A percentile compares a stretch with the other conserved stretches of the same genome.
Conservation (phyloP, 768 basidiomycete genomes). For the Podaxis sp. region DNA sequence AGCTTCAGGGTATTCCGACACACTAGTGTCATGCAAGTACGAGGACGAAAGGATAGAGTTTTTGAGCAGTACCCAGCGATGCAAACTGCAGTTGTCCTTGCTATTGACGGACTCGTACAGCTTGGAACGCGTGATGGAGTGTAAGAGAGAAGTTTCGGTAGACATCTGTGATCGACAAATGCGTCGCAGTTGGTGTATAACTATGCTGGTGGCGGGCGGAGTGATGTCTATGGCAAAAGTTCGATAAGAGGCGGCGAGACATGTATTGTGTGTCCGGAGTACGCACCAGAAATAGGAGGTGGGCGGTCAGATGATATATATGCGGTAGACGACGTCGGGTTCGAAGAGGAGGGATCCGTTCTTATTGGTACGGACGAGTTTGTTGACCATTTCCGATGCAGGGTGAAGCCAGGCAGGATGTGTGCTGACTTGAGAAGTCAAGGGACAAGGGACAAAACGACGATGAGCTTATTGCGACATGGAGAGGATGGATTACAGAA, state of each 20-base stretch:
- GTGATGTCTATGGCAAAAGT: constrained; percentile 11
- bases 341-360: constrained; percentile 86
- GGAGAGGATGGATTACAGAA: constrained; percentile 15
- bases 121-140: constrained; percentile 67
- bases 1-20: constrained; percentile 24
- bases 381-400: constrained; percentile 71
- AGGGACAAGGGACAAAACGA: constrained; percentile 18
- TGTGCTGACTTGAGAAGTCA: constrained; percentile 20
- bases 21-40: constrained; percentile 25
- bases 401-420: constrained; percentile 34
- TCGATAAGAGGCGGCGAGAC: neutral
- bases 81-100: constrained; percentile 71
- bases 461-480: constrained; percentile 16
- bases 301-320: constrained; percentile 49
- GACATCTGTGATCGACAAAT: constrained; percentile 33
- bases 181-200: constrained; percentile 12
- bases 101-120: constrained; percentile 57
- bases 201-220: constrained; percentile 10
- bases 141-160: constrained; percentile 46
- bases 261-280: neutral
- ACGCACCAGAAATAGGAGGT: constrained; percentile 21
- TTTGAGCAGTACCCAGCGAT: constrained; percentile 86
- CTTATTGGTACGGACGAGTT: constrained; percentile 74
- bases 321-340: constrained; percentile 84
- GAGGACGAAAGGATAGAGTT: constrained; percentile 66